phyloP scores from a whole-genome alignment of 1,139 yeast species.

The Scheffersomyces cryptocercus region DNA sequence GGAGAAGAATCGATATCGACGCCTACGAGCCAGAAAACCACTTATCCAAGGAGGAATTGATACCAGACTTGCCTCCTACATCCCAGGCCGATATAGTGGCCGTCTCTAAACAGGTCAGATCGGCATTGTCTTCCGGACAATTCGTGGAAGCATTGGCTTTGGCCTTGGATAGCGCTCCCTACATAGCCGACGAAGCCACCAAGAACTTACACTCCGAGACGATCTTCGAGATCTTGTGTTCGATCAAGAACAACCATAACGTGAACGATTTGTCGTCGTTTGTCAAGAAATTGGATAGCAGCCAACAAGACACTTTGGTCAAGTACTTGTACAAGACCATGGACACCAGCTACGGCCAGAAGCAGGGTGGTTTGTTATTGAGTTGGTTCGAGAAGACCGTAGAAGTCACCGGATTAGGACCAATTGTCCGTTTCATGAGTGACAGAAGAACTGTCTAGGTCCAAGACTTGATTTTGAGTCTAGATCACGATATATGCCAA shows the following conservation, averaged over 20 bases:
- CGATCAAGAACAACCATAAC: constrained; percentile 61
- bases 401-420: constrained; percentile 83
- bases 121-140: constrained; percentile 70
- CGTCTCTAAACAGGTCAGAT: constrained; percentile 59
- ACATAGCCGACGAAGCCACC: constrained; percentile 64
- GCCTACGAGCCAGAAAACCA: constrained; percentile 82
- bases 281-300: constrained; percentile 57
- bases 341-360: constrained; percentile 74
- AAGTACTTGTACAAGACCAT: constrained; percentile 88
- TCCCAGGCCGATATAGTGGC: constrained; percentile 56
- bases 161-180: constrained; percentile 77
- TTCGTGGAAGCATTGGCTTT: constrained; percentile 63
- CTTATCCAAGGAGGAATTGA: constrained; percentile 62
- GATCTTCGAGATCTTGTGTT: constrained; percentile 73
- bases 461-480: too few relatives aligned
- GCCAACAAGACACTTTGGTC: constrained; percentile 75
- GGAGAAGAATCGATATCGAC: constrained; percentile 91
- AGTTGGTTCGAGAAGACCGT: constrained; percentile 93
- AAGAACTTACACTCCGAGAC: constrained; percentile 53
- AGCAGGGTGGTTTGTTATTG: constrained; percentile 82
- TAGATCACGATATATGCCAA: too few relatives aligned
- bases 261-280: constrained; percentile 61
- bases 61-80: constrained; percentile 46
- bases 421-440: constrained; percentile 80
- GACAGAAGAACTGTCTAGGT: constrained; percentile 78